Evolutionary conservation across 495 filamentous ascomycete genomes (phyloP).

Genomic region (Penicillium taxi): DNA sequence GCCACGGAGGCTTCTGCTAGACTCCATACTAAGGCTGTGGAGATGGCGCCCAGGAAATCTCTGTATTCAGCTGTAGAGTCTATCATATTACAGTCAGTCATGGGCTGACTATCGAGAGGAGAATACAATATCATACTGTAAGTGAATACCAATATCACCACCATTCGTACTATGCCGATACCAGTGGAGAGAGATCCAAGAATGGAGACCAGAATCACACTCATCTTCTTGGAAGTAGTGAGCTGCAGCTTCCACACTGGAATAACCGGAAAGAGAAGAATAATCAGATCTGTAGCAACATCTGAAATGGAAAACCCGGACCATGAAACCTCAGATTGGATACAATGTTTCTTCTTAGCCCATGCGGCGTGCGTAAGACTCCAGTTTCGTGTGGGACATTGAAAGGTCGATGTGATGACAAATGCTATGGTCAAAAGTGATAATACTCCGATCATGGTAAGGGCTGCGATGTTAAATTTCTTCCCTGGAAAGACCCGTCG

Average conservation of each 20-base stretch:
- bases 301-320: conserved; percentile 6
- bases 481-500: conserved; percentile 7
- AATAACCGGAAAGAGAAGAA: conserved; percentile 3
- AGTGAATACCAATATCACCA: conserved; percentile 5
- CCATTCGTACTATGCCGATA: conserved; percentile 5
- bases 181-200: conserved; percentile 7
- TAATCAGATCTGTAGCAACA: conserved; percentile 3
- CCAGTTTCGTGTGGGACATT: conserved; percentile 7
- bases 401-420: conserved; percentile 4
- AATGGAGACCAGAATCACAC: conserved; percentile 6
- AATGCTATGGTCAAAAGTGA: conserved; percentile 3
- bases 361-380: conserved; percentile 3
- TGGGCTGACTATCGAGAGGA: background rate
- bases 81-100: background rate
- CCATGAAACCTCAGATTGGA: conserved; percentile 7
- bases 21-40: conserved; percentile 12
- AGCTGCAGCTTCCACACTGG: conserved; percentile 7
- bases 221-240: conserved; percentile 6
- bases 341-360: conserved; percentile 3
- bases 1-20: conserved; percentile 9
- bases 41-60: conserved; percentile 8
- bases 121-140: conserved; percentile 1
- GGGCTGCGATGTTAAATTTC: conserved; percentile 2
- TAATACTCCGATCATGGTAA: conserved; percentile 2
- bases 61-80: conserved; percentile 5